Conservation (phyloP, 495 filamentous ascomycete species). For the Elasticomyces elasticus region DNA sequence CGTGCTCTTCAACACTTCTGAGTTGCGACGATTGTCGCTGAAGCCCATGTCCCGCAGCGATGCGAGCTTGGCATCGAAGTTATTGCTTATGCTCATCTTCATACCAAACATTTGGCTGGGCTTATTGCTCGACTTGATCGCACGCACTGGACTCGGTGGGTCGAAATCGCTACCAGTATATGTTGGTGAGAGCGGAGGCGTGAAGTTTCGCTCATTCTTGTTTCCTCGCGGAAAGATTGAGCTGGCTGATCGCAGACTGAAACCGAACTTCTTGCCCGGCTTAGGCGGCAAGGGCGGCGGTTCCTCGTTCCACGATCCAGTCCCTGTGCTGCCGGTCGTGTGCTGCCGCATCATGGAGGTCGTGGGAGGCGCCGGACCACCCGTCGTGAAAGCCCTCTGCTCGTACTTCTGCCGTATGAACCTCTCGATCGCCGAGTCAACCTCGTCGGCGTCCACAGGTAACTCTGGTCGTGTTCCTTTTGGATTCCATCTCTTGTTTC, state of each 20-base stretch:
- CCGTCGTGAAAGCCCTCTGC: constrained; percentile 45
- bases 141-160: constrained; percentile 7
- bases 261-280: constrained; percentile 63
- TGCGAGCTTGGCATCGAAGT: constrained; percentile 59
- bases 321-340: constrained; percentile 41
- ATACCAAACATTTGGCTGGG: constrained; percentile 58
- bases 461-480: constrained; percentile 67
- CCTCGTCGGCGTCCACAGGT: constrained; percentile 81
- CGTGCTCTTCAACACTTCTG: constrained; percentile 65
- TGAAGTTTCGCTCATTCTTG: constrained; percentile 14
- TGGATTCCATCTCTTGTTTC: constrained; percentile 83
- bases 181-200: constrained; percentile 28
- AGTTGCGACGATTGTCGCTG: constrained; percentile 67
- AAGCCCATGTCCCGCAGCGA: constrained; percentile 89
- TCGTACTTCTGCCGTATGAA: constrained; percentile 94
- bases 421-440: constrained; percentile 83
- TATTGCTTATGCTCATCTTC: constrained; percentile 48
- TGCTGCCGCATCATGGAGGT: constrained; percentile 31
- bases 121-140: constrained; percentile 35
- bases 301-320: constrained; percentile 37
- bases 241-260: constrained; percentile 59
- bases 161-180: constrained; percentile 21
- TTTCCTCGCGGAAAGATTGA: constrained; percentile 32
- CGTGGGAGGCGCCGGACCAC: constrained; percentile 28
- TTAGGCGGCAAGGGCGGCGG: constrained; percentile 83